Base-by-base conservation (phyloP, 2,329 filamentous ascomycete genomes). In the Fusarium sp. region DNA sequence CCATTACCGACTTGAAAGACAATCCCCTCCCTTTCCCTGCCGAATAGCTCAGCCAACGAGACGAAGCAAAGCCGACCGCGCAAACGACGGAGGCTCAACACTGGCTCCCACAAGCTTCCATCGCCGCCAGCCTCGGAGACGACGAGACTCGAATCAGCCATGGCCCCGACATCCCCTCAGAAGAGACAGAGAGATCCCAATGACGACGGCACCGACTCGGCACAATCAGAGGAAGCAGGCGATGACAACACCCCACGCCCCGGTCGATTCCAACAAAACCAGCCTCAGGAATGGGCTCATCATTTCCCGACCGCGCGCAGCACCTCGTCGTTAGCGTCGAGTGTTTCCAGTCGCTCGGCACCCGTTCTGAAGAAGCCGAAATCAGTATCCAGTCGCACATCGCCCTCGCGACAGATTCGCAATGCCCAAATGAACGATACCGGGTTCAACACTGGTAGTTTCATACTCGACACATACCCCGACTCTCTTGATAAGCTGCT, bases 361-460 rank as follows among this genome's bases (percentile, higher is more conserved):
- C 45, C 22, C 14, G 22, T 20, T 18, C 25, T 35, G 11, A 47
- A 47, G 58, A 45, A n/a, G 31, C 40, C 18, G 25, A 61, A 61
- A n/a, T 61, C 36, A n/a, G 47, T 60, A 20, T 63, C 50, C 18
- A 63, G 59, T 40, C 59, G 65, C 58, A 42, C 40, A 42, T 68
- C 65, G 22, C 29, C 66, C 36, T 69, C 57, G 18, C 47, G 57
- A 65, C 57, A 69, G 52, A 47, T 65, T 57, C 47, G 62, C 47
- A 69, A 69, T 36, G 47, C 61, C 31, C 22, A 69, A 52, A 65
- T 69, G 29, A 65, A 69, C 36, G 31, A 69, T 7, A 65, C 57
- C 38, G 57, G 56, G 14, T 65, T 65, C 56, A 62, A 29, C 22
- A 47, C 61, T 47, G 66, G 66, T 11, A 65, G 47, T 57, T 69